Conservation (phyloP, 225 moss, liverwort and hornwort genomes). For the Straminergon stramineum region DNA sequence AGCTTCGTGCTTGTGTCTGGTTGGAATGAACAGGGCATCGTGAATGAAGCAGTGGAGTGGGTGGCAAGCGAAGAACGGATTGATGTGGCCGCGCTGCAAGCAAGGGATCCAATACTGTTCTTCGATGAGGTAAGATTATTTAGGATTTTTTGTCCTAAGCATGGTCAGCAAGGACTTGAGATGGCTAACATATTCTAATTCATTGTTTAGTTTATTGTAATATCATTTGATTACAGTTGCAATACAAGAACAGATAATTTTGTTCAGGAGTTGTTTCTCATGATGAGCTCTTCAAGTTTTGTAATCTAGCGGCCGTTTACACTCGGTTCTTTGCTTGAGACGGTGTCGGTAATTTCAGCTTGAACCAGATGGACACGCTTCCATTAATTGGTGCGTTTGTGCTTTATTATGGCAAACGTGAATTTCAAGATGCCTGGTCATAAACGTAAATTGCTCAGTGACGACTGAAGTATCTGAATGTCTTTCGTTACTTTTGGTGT, state of each 20-base stretch:
- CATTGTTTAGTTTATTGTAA: background rate
- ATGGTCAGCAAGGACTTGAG: background rate
- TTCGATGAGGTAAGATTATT: slow-evolving; percentile 70
- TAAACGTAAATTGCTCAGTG: background rate
- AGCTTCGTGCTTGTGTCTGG: background rate
- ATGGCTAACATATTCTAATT: background rate
- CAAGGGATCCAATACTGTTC: slow-evolving; percentile 80
- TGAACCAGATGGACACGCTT: background rate
- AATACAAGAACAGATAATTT: background rate
- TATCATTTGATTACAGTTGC: background rate
- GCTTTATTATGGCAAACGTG: background rate
- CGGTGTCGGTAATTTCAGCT: background rate
- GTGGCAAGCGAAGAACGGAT: slow-evolving; percentile 59
- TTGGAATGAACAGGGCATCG: slow-evolving; percentile 5
- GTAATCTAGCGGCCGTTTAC: background rate
- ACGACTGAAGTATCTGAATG: background rate
- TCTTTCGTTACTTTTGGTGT: background rate
- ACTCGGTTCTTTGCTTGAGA: background rate
- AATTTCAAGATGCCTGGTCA: background rate
- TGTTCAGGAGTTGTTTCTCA: background rate
- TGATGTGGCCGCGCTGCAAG: slow-evolving; percentile 60
- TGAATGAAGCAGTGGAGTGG: slow-evolving; percentile 35
- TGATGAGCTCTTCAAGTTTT: background rate
- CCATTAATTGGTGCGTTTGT: background rate
- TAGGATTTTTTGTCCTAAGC: background rate